Conservation (phyloP, 768 basidiomycete genomes). For the Mrakia frigida region DNA sequence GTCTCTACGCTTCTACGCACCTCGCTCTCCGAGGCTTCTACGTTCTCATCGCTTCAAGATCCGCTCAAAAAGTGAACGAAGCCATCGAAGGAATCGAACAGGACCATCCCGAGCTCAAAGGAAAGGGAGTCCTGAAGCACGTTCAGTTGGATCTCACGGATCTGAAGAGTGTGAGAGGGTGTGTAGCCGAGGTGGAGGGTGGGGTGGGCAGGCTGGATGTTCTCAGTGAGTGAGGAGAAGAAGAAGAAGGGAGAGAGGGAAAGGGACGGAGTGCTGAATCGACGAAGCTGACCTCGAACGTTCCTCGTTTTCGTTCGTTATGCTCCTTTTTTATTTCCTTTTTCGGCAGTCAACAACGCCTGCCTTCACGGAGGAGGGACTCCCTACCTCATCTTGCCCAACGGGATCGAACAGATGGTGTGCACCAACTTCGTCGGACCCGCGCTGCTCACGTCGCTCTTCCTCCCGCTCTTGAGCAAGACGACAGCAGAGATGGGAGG, state of each 20-base stretch:
- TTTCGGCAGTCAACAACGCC: background rate
- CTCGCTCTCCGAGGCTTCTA: background rate
- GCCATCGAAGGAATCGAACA: background rate
- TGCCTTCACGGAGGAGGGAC: background rate
- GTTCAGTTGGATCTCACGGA: background rate
- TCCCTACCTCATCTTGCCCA: background rate
- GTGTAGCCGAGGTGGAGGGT: background rate
- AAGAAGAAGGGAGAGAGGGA: background rate
- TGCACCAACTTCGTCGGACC: background rate
- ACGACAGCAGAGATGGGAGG: background rate
- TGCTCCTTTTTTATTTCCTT: background rate
- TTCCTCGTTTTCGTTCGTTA: too few species aligned
- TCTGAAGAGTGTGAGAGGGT: background rate
- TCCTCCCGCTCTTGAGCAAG: background rate
- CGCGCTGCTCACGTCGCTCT: background rate
- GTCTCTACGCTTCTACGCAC: background rate
- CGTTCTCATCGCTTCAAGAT: background rate
- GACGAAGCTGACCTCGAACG: background rate
- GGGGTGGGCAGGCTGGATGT: background rate
- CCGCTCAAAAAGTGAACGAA: background rate
- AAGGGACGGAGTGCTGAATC: background rate
- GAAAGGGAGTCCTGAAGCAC: background rate
- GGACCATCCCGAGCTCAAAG: background rate
- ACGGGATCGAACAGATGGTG: conserved; percentile 4
- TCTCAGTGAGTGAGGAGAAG: background rate